phyloP scores from a whole-genome alignment of 208 protist species.

The Blastocrithidia nonstop region DNA sequence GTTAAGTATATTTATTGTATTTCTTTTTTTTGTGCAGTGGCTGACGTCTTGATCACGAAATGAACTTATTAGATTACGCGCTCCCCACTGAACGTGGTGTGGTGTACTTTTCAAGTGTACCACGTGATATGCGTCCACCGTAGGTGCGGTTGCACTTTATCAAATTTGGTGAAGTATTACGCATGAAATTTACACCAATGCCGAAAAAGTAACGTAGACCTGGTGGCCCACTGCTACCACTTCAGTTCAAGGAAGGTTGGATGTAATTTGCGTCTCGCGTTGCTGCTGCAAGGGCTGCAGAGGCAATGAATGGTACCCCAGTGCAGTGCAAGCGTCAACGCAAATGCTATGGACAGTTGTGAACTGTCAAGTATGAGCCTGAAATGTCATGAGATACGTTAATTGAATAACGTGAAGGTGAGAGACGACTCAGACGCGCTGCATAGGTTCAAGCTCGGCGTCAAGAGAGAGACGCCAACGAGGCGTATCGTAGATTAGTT shows the following conservation, averaged over 20 bases:
- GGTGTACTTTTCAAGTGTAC: conserved; percentile 58
- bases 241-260: conserved; percentile 67
- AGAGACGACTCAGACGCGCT: conserved; percentile 18
- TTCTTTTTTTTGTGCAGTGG: no score
- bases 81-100: conserved; percentile 37
- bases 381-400: conserved; percentile 49
- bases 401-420: conserved; percentile 38
- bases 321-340: conserved; percentile 49
- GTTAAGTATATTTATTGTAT: no score
- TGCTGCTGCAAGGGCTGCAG: conserved; percentile 28
- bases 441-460: conserved; percentile 28
- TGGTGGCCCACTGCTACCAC: conserved; percentile 37
- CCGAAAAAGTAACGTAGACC: conserved; percentile 60
- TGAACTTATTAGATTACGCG: no score
- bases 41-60: no score
- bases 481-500: conserved; percentile 52
- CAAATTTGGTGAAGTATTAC: conserved; percentile 39
- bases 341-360: conserved; percentile 58
- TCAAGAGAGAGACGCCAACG: conserved; percentile 45
- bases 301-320: conserved; percentile 32
- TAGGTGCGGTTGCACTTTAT: conserved; percentile 59
- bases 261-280: conserved; percentile 41
- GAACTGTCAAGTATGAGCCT: conserved; percentile 49
- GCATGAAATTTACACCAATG: conserved; percentile 57
- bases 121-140: conserved; percentile 58